Base-by-base conservation (phyloP, 2,329 filamentous ascomycete genomes). In the Claviceps sp. region DNA sequence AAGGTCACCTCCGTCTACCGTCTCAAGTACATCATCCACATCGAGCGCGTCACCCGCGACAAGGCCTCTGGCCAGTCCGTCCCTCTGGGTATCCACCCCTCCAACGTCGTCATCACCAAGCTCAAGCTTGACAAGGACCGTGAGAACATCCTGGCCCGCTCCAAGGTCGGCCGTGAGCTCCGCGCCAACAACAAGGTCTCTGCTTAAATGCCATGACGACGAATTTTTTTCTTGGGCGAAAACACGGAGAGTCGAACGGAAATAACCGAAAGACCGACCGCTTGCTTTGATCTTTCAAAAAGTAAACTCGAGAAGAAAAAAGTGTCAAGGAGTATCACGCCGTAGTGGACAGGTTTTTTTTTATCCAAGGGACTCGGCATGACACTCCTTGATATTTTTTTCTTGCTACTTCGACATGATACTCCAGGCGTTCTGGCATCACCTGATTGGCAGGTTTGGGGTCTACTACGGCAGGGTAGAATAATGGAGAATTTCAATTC, bases 1-100 rank as follows among this genome's bases (percentile, higher is more conserved):
- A 97, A 97, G 81, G 80, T 98, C 76, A 90, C 85, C 66, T 88
- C 87, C 67, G 91, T 97, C 72, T 98, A 95, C 85, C 88, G 89
- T 73, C 86, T 95, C 68, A 97, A 97, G 78, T 98, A 93, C 77
- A 80, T 89, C 70, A 85, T 98, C 71, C 91, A 97, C 83, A 74
- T 98, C 73, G 91, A 96, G 83, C 88, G 91, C 67, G 85, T 98
- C 71, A 84, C 84, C 73, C 88, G 90, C 71, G 93, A 98, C 75
- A 98, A 98, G 86, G 86, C 82, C 72, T 93, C 89, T 72, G 91
- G 93, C 76, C 90, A 96, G 80, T 86, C 83, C 71, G 90, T 97
- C 53, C 91, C 91, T 59, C 80, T 97, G 69, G 88, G 88, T 73
- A 84, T 98, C 75, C 86, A 91, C 76, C 85, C 93, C 67, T 94